Evolutionary conservation across 192 early-diverging fungal species (phyloP).

Genomic region (Gonapodya sp.): DNA sequence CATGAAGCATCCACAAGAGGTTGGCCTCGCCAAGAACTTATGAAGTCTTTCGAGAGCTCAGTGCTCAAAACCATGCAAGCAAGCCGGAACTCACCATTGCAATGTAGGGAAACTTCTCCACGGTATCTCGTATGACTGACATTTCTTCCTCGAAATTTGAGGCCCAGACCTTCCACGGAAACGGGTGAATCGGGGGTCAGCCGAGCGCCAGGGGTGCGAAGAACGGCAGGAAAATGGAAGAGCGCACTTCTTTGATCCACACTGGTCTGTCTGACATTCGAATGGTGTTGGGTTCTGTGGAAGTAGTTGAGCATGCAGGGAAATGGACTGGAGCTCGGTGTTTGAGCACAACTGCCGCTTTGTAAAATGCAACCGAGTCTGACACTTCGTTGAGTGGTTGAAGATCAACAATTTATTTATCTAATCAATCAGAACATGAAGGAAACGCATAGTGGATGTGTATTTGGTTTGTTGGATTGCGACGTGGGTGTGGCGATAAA

Average conservation of each 20-base stretch:
- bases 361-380: no score
- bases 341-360: no score
- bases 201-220: no score
- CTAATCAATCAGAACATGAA: no score
- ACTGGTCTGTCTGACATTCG: background rate
- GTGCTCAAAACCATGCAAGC: background rate
- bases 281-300: background rate
- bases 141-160: slow-evolving; percentile 94
- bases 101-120: slow-evolving; percentile 86
- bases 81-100: slow-evolving; percentile 65
- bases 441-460: no score
- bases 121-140: slow-evolving; percentile 68
- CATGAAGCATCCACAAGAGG: background rate
- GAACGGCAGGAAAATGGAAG: no score
- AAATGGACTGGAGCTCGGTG: no score
- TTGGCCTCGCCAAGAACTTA: background rate
- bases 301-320: background rate
- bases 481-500: no score
- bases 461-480: no score
- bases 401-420: no score
- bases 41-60: background rate
- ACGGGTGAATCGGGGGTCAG: background rate
- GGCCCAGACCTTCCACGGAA: slow-evolving; percentile 83
- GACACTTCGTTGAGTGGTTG: no score
- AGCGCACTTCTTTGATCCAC: background rate